Base-by-base conservation (phyloP, 1,139 yeast species). In the Taphrina flavorubra region DNA sequence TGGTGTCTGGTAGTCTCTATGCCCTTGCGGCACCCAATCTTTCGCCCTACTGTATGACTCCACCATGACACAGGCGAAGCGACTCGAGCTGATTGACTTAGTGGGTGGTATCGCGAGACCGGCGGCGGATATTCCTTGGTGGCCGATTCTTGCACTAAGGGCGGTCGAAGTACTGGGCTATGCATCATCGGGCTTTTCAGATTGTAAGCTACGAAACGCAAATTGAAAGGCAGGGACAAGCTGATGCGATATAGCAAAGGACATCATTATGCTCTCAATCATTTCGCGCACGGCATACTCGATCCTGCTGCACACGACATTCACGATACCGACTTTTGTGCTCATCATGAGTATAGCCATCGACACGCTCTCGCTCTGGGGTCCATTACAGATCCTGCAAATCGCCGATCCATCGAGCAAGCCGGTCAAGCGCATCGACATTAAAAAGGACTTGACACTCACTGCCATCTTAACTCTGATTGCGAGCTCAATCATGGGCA, bases 31-130 rank as follows among this genome's bases (percentile, higher is more conserved):
- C 31, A 16, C 58, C 58, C 13, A 58, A 42, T 13, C 40, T 58
- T 5, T 42, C 62, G 36, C 62, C 62, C 13, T 58, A 58, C 16
- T 16, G 62, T 58, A 25, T 7, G 39, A 14, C 4, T n/a, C n/a
- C n/a, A 4, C 31, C 31, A 25, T 25, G 31, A 4, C 31, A 20
- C 34, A 14, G 3, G 8, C 31, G 20, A 37, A 11, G 42, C 7
- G 25, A 13, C 59, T 2, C 31, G 59, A 55, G 3, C 4, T 16
- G 47, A 25, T 7, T 16, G 60, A 37, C 44, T 37, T 51, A 61
- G 65, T 61, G 36, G 65, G 40, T 8, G 57, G 49, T 13, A 40
- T 61, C 25, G 51, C 47, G 36, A 10, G 65, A 37, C 65, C 65
- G 18, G 37, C 49, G 16, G 57, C 47, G 14, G 58, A 49, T 14